Conservation (phyloP, 345 rosid species). For the Aethionema arabicum region DNA sequence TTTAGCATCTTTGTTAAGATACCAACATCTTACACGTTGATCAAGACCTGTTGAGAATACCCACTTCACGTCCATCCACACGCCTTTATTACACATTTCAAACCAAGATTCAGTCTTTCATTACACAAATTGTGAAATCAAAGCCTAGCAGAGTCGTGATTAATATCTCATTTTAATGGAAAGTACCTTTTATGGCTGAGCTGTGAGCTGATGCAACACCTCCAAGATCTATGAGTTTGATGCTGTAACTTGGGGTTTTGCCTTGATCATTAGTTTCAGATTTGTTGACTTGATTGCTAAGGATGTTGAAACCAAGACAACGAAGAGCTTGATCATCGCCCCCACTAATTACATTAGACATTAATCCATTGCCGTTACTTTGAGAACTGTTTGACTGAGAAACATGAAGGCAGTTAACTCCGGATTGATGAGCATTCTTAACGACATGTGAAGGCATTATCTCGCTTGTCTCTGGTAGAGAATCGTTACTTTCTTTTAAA, state of each 20-base stretch:
- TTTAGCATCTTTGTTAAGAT: conserved; percentile 45
- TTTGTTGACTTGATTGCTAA: conserved; percentile 10
- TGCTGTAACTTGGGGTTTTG: conserved; percentile 38
- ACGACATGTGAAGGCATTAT: conserved; percentile 59
- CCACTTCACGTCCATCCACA: conserved; percentile 91
- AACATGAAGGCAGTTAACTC: conserved; percentile 82
- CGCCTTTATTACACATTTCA: conserved; percentile 50
- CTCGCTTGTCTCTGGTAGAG: conserved; percentile 48
- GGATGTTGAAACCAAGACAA: conserved; percentile 48
- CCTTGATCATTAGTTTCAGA: conserved; percentile 35
- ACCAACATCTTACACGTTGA: conserved; percentile 92
- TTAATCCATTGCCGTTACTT: conserved; percentile 38
- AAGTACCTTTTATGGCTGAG: conserved; percentile 84
- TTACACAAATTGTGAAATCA: conserved; percentile 11
- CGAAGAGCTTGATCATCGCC: conserved; percentile 96
- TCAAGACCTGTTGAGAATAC: conserved; percentile 96
- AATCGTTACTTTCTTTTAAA: conserved; percentile 33
- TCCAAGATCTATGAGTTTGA: conserved; percentile 46
- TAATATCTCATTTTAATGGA: neutral
- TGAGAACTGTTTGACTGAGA: conserved; percentile 42
- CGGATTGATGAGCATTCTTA: conserved; percentile 70
- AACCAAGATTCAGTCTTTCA: conserved; percentile 27
- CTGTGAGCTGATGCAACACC: conserved; percentile 69
- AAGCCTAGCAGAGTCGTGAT: neutral
- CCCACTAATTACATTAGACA: conserved; percentile 64